These are phyloP conservation scores for Pilobolus umbonatus DNA, from an alignment of 192 early-diverging fungal species.

Conservation along the genomic window DNA sequence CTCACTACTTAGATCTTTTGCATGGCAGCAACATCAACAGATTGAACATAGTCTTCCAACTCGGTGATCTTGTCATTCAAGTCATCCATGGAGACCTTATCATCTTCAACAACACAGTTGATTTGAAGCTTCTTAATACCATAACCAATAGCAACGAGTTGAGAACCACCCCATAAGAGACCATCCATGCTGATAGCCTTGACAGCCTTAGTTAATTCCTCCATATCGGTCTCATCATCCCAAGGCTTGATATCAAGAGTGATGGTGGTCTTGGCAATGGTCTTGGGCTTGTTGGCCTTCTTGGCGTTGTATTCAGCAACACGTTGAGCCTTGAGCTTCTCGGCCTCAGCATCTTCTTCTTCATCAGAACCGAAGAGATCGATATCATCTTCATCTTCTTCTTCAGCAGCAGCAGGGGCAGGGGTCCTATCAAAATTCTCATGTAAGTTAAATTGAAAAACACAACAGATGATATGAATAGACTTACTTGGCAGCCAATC, in stretches of 20 bases:
- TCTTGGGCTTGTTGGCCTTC: constrained; percentile 86
- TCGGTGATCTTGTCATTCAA: constrained; percentile 74
- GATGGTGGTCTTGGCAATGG: constrained; percentile 88
- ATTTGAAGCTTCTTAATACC: constrained; percentile 97
- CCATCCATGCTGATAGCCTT: constrained; percentile 79
- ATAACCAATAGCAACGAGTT: constrained; percentile 83
- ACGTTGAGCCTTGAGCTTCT: constrained; percentile 82
- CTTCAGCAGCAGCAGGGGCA: constrained; percentile 53
- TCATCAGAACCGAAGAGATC: constrained; percentile 96
- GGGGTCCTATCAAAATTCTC: too few species aligned
- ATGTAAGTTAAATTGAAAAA: neutral
- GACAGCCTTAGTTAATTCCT: constrained; percentile 67
- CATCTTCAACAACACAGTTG: constrained; percentile 89
- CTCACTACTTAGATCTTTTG: constrained; percentile 72
- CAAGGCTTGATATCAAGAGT: constrained; percentile 96
- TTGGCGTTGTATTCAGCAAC: constrained; percentile 87
- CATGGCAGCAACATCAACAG: constrained; percentile 84
- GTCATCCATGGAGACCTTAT: constrained; percentile 84
- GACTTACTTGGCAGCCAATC: constrained; percentile 48
- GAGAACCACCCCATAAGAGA: constrained; percentile 80
- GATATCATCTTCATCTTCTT: constrained; percentile 88
- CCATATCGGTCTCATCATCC: constrained; percentile 95
- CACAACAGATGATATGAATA: neutral
- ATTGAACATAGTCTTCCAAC: constrained; percentile 88
- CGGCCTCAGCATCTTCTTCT: constrained; percentile 86